phyloP scores from a whole-genome alignment of 2,329 filamentous ascomycete genomes.

The Aspergillus sp. region DNA sequence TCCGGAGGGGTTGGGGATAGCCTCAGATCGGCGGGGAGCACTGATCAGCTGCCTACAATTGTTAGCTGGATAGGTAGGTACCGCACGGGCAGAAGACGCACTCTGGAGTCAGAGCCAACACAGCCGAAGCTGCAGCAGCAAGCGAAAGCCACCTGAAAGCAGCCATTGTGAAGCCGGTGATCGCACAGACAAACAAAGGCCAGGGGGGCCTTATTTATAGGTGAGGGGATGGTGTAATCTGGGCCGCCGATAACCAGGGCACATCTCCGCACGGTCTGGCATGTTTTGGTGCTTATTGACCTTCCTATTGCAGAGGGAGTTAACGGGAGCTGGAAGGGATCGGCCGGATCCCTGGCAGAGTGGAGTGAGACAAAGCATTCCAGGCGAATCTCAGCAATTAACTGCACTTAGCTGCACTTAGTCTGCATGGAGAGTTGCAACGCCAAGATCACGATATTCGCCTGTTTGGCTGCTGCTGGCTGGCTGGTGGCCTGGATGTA shows the following conservation, averaged over 20 bases:
- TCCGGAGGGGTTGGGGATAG: conserved; percentile 41
- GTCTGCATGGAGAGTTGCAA: conserved; percentile 15
- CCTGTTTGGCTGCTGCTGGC: background rate
- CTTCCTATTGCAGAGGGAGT: background rate
- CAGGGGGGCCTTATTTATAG: background rate
- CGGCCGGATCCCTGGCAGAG: background rate
- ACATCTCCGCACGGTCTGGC: background rate
- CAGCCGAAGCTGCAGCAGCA: conserved; percentile 23
- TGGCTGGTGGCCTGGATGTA: background rate
- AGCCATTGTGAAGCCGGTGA: conserved; percentile 20
- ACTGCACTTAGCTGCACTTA: background rate
- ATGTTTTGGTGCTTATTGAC: background rate
- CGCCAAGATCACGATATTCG: conserved; percentile 15
- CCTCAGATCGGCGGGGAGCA: conserved; percentile 38
- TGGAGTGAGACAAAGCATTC: background rate
- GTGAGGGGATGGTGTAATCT: background rate
- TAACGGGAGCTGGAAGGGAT: background rate
- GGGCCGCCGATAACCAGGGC: background rate
- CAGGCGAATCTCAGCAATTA: background rate
- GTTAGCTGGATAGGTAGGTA: background rate
- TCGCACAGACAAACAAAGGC: background rate
- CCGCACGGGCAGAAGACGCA: conserved; percentile 14
- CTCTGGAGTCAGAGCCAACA: conserved; percentile 30
- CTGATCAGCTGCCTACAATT: conserved; percentile 34
- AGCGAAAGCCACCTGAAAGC: conserved; percentile 25